Evolutionary conservation across 257 asterid genomes (phyloP).

Genomic region (Linaria vulgaris): DNA sequence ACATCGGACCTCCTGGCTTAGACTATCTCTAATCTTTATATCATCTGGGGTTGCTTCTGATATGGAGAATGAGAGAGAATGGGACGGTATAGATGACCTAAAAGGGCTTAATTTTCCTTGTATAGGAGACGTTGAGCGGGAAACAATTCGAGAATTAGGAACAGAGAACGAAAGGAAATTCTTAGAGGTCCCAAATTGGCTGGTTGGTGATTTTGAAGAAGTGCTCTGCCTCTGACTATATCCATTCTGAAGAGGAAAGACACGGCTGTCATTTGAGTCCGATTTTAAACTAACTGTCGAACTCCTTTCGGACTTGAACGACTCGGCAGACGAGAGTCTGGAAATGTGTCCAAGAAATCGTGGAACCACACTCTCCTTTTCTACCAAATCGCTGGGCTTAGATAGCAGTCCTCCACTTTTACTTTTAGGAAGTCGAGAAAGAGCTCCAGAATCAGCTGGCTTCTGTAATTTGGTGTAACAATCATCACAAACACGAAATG

Average conservation of each 20-base stretch:
- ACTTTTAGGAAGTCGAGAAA: slow-evolving; percentile 35
- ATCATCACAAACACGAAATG: slow-evolving; percentile 94
- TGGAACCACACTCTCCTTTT: slow-evolving; percentile 40
- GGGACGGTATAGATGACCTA: slow-evolving; percentile 35
- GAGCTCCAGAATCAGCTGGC: slow-evolving; percentile 35
- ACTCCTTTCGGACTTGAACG: slow-evolving; percentile 54
- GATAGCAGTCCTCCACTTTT: slow-evolving; percentile 35
- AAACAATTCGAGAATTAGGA: slow-evolving; percentile 48
- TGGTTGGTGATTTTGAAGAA: slow-evolving; percentile 54
- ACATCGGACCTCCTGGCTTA: slow-evolving; percentile 56
- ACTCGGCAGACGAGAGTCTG: slow-evolving; percentile 61
- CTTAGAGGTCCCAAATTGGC: slow-evolving; percentile 38
- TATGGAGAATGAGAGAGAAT: slow-evolving; percentile 31
- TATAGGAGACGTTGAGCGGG: slow-evolving; percentile 63
- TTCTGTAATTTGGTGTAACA: slow-evolving; percentile 70
- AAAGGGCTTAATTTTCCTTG: slow-evolving; percentile 42
- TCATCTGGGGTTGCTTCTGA: slow-evolving; percentile 44
- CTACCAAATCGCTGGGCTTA: slow-evolving; percentile 41
- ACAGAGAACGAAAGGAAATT: slow-evolving; percentile 38
- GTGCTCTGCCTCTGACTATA: slow-evolving; percentile 44
- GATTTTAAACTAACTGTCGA: slow-evolving; percentile 29
- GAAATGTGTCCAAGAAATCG: slow-evolving; percentile 37
- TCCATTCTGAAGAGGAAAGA: slow-evolving; percentile 46
- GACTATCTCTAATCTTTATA: slow-evolving; percentile 37
- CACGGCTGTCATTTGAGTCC: slow-evolving; percentile 37